Evolutionary conservation across 306 rosid species (phyloP), one percentile per base, ranked within the genome.

Genomic region (Begonia fuchsioides): DNA sequence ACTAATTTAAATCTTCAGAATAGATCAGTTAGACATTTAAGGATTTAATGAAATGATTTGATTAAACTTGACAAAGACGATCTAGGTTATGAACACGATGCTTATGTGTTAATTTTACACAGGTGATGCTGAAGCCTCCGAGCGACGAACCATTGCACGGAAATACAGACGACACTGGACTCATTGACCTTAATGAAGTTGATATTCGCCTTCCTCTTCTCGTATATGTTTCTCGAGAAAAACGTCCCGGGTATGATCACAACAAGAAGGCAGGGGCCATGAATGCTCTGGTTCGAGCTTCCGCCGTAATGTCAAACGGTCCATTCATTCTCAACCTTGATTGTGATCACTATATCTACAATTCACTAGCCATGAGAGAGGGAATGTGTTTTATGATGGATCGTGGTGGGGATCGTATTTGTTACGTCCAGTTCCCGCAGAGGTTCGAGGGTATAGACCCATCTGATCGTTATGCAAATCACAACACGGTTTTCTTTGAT

Each of bases 321-420:
- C 94, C 96, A 12, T 86, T 86, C 65, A 82, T 86, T 59, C 94
- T 86, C 63, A 86, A 86, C 58, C 96, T 86, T 15, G 96, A 86
- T 46, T 86, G 96, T 57, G 96, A 86, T 35, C 96, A 86, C 56
- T 86, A 86, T 39, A 79, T 86, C 59, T 86, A 82, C 58, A 82
- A 86, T 69, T 86, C 96, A 14, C 81, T 79, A 65, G 96, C 96
- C 49, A 79, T 86, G 94, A 82, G 75, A 69, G 96, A 86, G 71
- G 96, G 96, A n/a, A 86, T 86, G 95, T 86, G 93, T 63, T 81
- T 86, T 62, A 82, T 86, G 96, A 86, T 86, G 96, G 96, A 86
- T 56, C 90, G 96, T n/a, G 96, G 96, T 17, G 96, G 96, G 8
- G 96, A 87, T 57, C 87, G 94, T 54, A 32, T 87, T 44, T 87